These are phyloP conservation scores for Achaetomium macrosporum DNA, from an alignment of 2,329 filamentous ascomycete species.

Conservation along the genomic window DNA sequence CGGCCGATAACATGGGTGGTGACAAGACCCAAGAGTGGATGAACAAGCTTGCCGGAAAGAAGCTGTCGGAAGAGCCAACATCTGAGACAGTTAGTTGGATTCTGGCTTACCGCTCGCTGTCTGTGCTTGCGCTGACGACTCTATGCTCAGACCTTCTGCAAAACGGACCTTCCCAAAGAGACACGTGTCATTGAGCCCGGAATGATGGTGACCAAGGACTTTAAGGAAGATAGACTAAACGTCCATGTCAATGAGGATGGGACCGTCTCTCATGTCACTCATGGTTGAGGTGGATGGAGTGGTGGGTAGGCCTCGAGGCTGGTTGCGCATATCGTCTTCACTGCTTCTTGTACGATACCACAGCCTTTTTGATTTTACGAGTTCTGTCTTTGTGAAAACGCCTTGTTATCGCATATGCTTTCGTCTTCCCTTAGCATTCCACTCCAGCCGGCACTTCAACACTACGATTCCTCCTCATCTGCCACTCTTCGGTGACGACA, in stretches of 20 bases:
- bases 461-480: neutral
- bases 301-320: too few species aligned
- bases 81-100: constrained; percentile 46
- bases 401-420: neutral
- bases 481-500: constrained; percentile 14
- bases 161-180: constrained; percentile 51
- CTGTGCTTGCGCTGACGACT: neutral
- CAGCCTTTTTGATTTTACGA: neutral
- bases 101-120: neutral
- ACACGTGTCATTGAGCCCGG: constrained; percentile 53
- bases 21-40: constrained; percentile 52
- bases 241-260: constrained; percentile 55
- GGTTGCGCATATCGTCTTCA: too few species aligned
- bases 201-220: constrained; percentile 54
- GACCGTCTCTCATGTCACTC: constrained; percentile 52
- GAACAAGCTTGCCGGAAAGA: constrained; percentile 60
- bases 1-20: constrained; percentile 35
- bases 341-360: neutral
- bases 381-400: neutral
- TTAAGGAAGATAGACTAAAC: constrained; percentile 49
- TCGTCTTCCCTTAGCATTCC: neutral
- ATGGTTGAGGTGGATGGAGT: constrained; percentile 37
- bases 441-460: neutral
- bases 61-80: constrained; percentile 44
- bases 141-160: constrained; percentile 49